Percentiles rank a stretch among this genome's conserved stretches.
These are phyloP conservation scores for Amborella trichopoda DNA, from an alignment of 164 flowering plant species.

Conservation along the genomic window DNA sequence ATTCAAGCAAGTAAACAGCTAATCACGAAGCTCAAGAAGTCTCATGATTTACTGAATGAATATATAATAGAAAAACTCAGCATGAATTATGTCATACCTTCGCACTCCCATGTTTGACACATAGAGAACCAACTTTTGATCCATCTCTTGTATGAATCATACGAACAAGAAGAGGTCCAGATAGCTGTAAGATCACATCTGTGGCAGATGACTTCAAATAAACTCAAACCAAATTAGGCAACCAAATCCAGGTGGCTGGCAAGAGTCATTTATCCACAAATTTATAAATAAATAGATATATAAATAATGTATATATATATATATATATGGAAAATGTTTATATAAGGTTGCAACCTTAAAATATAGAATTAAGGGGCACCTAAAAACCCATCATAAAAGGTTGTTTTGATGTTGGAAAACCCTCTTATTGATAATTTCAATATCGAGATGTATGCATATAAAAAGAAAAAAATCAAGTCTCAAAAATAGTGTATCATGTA, in stretches of 20 bases:
- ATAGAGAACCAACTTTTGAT: constrained; percentile 63
- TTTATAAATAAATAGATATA: neutral
- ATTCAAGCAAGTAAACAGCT: neutral
- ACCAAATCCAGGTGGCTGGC: neutral
- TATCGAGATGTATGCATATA: too few relatives aligned
- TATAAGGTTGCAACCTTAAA: too few relatives aligned
- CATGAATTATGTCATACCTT: constrained; percentile 42
- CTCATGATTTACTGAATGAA: too few relatives aligned
- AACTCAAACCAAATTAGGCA: constrained; percentile 16
- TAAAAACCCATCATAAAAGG: too few relatives aligned
- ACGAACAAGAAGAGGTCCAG: constrained; percentile 69
- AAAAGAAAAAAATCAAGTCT: too few relatives aligned
- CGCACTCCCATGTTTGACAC: constrained; percentile 83
- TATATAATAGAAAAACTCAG: too few relatives aligned
- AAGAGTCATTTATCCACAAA: too few relatives aligned
- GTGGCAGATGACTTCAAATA: constrained; percentile 55
- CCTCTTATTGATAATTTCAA: too few relatives aligned
- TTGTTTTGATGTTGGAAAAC: too few relatives aligned
- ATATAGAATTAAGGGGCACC: too few relatives aligned
- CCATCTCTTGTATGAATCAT: constrained; percentile 89
- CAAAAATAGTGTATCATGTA: too few relatives aligned
- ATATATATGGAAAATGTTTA: neutral
- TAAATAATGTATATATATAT: neutral
- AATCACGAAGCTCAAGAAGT: too few relatives aligned
- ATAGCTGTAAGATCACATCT: constrained; percentile 69